Evolutionary conservation across 2,329 filamentous ascomycete species (phyloP), one percentile per base, ranked within the genome.

Genomic region (Clonostachys rosea): DNA sequence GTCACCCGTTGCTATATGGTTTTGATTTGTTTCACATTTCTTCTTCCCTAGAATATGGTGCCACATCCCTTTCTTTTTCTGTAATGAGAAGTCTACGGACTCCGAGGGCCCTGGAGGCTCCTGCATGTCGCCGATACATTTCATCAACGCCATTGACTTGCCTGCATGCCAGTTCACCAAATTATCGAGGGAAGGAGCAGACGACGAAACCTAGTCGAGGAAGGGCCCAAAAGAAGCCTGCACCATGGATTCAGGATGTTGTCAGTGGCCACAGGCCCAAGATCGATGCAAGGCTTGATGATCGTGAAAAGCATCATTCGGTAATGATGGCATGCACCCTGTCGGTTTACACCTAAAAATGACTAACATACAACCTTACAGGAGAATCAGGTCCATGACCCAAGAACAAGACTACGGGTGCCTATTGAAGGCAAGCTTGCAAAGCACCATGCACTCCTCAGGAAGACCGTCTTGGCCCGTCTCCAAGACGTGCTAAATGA

Each of bases 401-500:
- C 62, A n/a, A 58, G 57, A 20, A 56, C 61, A 17, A 60, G 64
- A 24, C 42, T 67, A 14, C 56, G 61, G 6, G 51, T 62, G 8
- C 56, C 59, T 37, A 18, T 48, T 45, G 47, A 41, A 14, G 56
- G 57, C 41, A 55, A 54, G 36, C 55, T 57, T 36, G 43, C 39
- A 5, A 62, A 63, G 37, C 51, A 54, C 7, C 62, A 68, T 59
- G 59, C 53, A 8, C 47, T 61, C 12, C 66, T 69, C 40, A 54
- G 63, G 14, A 61, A 61, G 33, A 60, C 64, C 2, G 63, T 68
- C 6, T 52, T 69, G 46, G 47, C 54, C 30, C 66, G 64, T 7
- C 68, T 76, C 46, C 57, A 67, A 3, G 10, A 46, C 2, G 55
- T 74, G 12, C 47, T 76, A 18, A 53, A 55, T 12, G 47, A 53